Evolutionary conservation across 257 asterid species (phyloP).

Genomic region (Handroanthus guayacan): DNA sequence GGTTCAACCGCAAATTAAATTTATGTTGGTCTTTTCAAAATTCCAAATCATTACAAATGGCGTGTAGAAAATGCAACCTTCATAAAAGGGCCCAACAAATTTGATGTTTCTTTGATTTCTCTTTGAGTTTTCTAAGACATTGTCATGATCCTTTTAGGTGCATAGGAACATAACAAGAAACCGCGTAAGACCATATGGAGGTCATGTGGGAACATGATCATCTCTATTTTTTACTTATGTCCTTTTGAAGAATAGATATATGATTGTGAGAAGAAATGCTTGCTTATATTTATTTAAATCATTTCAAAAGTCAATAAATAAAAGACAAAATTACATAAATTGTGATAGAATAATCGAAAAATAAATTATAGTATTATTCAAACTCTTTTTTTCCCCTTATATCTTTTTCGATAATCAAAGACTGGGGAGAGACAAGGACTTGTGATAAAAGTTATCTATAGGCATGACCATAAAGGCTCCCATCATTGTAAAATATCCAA

Average conservation of each 20-base stretch:
- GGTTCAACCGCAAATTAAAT: constrained; percentile 25
- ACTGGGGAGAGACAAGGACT: no score
- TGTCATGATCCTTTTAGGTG: neutral
- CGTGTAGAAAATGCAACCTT: constrained; percentile 31
- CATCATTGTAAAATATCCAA: no score
- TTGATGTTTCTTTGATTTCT: no score
- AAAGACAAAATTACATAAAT: no score
- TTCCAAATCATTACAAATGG: constrained; percentile 35
- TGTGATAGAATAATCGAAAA: no score
- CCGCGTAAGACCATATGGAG: neutral
- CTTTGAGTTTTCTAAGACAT: constrained; percentile 29
- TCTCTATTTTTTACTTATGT: constrained; percentile 10
- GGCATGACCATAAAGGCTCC: no score
- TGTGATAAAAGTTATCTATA: no score
- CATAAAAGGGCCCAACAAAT: neutral
- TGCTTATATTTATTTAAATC: neutral
- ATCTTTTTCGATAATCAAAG: no score
- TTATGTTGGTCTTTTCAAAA: neutral
- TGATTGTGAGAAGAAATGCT: neutral
- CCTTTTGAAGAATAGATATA: neutral
- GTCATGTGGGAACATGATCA: constrained; percentile 32
- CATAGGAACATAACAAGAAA: no score
- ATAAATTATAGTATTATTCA: no score
- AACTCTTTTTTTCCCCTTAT: no score
- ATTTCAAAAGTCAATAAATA: neutral